Evolutionary conservation across 495 filamentous ascomycete species (phyloP).

Genomic region (Penicillium turbatum): DNA sequence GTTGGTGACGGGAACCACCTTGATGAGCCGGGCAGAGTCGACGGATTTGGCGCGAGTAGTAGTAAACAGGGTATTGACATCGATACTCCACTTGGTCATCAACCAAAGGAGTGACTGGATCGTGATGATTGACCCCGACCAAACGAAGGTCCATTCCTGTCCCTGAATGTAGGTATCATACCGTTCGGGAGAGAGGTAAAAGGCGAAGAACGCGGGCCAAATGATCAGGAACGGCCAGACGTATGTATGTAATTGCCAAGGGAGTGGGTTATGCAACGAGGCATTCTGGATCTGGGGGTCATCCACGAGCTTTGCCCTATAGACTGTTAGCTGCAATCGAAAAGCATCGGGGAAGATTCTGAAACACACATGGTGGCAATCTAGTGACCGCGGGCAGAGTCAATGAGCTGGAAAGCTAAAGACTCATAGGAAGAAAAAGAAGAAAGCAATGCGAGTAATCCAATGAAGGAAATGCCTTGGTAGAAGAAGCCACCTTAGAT

Average conservation of each 20-base stretch:
- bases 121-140: constrained; percentile 79
- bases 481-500: constrained; percentile 45
- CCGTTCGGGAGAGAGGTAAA: constrained; percentile 74
- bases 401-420: constrained; percentile 24
- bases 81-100: constrained; percentile 95
- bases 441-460: constrained; percentile 8
- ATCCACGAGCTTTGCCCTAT: constrained; percentile 76
- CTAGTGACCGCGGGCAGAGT: constrained; percentile 36
- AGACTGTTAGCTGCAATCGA: constrained; percentile 20
- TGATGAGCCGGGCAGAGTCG: constrained; percentile 78
- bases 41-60: constrained; percentile 66
- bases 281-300: constrained; percentile 84
- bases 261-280: constrained; percentile 83
- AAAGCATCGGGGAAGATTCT: constrained; percentile 1
- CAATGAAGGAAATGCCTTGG: constrained; percentile 12
- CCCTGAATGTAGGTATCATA: constrained; percentile 86
- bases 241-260: constrained; percentile 76
- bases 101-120: constrained; percentile 87
- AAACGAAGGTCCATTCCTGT: constrained; percentile 97
- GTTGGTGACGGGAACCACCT: constrained; percentile 86
- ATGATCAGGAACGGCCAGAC: constrained; percentile 85
- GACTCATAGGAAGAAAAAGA: constrained; percentile 32
- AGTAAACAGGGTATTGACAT: constrained; percentile 78
- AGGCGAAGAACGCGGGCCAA: constrained; percentile 86
- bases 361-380: constrained; percentile 37